Conservation (phyloP, 208 protist genomes). For the Leishmania major region DNA sequence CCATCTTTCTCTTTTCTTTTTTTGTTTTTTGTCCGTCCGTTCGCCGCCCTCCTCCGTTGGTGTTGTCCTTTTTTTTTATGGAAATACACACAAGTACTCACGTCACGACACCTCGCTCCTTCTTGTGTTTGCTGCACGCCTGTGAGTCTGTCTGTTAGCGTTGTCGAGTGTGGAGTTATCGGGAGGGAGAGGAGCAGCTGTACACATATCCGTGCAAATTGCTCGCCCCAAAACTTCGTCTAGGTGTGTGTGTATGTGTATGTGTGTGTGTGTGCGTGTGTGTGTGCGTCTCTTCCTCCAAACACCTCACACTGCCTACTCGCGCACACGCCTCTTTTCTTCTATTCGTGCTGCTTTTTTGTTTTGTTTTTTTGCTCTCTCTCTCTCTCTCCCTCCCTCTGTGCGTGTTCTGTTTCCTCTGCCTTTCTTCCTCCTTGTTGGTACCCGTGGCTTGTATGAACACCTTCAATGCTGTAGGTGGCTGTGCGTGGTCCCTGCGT, state of each 20-base stretch:
- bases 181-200: not conserved
- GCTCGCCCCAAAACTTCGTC: not conserved
- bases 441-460: not conserved
- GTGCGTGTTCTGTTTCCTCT: not conserved
- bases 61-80: not conserved
- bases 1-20: constrained; percentile 1
- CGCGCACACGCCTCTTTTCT: not conserved
- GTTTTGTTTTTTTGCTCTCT: too few relatives aligned
- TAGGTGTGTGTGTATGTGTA: not conserved
- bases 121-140: not conserved
- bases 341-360: not conserved
- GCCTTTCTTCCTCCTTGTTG: constrained; percentile 10
- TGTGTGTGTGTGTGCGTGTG: not conserved
- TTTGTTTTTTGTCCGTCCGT: not conserved
- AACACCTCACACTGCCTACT: not conserved
- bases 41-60: not conserved
- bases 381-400: too few relatives aligned
- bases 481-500: not conserved
- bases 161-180: not conserved
- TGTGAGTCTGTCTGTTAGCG: not conserved
- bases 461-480: not conserved
- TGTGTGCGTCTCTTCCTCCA: not conserved
- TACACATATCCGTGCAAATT: constrained; percentile 11
- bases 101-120: not conserved
- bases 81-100: not conserved